Evolutionary conservation across 1,284 basidiomycete genomes (phyloP), one percentile per base, ranked within the genome.

Genomic region (Exobasidium rhododendri): DNA sequence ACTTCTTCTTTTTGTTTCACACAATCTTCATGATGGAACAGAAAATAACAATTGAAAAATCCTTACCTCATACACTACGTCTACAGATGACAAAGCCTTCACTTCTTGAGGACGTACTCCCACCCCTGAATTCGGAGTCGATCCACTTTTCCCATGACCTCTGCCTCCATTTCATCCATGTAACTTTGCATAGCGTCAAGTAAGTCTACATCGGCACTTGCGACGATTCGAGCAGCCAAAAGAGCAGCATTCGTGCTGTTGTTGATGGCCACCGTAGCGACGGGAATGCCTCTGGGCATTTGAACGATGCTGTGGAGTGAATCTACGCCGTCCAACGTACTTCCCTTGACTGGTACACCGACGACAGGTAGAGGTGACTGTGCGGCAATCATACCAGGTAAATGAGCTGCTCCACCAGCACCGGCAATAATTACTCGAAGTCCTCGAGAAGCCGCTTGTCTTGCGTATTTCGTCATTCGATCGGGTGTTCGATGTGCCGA

Each of bases 251-350:
- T 99, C 62, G 88, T 92, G 20, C 89, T 88, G 79, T 97, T 97
- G 81, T 94, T 94, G 81, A 98, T 97, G 1, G 94, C 94, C 10
- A 97, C 93, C 1, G 94, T 97, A 1, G 96, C 94, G 6, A 96
- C 92, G 2, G 94, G 94, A 64, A 98, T 91, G 26, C 94, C 96
- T 51, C 94, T 91, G 17, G 94, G 94, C 94, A 99, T 99, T 83
- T 98, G 94, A 11, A 99, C 92, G 71, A 99, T 98, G 78, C 91
- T 94, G 80, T 97, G 89, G 69, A 99, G 82, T 24, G 92, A 93
- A 81, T 98, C 94, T 0, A 98, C 93, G 3, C 94, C 94, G 80
- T 97, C 94, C 24, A 98, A 83, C 0, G 88, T 86, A 80, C 91
- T 93, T 13, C 92, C 94, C 80, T 94, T 97, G 60, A 99, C 94